phyloP scores from a whole-genome alignment of 1,139 yeast species.

The Petasospora fabianii region DNA sequence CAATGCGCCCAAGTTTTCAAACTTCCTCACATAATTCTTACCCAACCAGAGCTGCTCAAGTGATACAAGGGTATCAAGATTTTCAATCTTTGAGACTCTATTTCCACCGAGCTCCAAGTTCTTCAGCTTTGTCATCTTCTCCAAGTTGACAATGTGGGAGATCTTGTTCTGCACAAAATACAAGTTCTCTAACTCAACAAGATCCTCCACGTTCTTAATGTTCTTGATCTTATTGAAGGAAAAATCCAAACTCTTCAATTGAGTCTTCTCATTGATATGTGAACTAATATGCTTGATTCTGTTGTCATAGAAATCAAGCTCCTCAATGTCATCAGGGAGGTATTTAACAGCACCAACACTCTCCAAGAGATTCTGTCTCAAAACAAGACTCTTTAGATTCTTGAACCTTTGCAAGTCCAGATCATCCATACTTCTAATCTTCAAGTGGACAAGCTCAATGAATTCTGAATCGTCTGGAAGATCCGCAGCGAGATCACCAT shows the following conservation, averaged over 20 bases:
- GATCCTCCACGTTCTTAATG: constrained; percentile 71
- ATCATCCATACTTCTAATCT: constrained; percentile 64
- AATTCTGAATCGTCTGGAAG: constrained; percentile 59
- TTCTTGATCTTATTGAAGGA: constrained; percentile 89
- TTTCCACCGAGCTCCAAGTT: constrained; percentile 94
- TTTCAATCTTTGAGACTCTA: constrained; percentile 56
- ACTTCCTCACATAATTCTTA: constrained; percentile 67
- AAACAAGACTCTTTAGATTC: constrained; percentile 57
- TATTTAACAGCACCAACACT: constrained; percentile 68
- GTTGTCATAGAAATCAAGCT: constrained; percentile 89
- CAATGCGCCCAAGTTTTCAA: constrained; percentile 63
- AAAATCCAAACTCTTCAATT: constrained; percentile 65
- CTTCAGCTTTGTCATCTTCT: constrained; percentile 51
- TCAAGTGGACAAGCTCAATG: constrained; percentile 76
- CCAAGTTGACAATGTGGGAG: constrained; percentile 64
- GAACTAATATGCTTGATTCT: constrained; percentile 79
- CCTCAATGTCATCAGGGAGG: constrained; percentile 59
- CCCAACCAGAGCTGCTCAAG: constrained; percentile 90
- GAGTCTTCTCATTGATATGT: constrained; percentile 55
- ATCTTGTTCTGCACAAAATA: constrained; percentile 91
- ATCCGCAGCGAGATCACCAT: constrained; percentile 59
- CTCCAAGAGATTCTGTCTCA: constrained; percentile 81
- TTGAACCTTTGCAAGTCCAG: constrained; percentile 58
- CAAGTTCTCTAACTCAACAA: constrained; percentile 60
- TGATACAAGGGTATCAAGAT: constrained; percentile 47